A percentile compares a stretch with the other conserved stretches of the same genome.
These are phyloP conservation scores for Psidium guajava DNA, from an alignment of 345 rosid species.

Conservation along the genomic window DNA sequence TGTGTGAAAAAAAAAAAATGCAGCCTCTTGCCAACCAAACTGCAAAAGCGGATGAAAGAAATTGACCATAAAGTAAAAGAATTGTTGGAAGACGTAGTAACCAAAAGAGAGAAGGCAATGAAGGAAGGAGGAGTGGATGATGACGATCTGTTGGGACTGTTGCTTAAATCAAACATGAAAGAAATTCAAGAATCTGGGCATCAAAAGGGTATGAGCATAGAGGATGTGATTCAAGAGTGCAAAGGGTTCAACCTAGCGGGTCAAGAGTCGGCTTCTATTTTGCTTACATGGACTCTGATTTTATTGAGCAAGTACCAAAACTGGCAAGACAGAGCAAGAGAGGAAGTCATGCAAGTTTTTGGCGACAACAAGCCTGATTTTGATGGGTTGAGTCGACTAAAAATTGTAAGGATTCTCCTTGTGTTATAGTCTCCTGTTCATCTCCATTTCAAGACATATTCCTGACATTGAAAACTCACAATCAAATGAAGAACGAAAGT, in stretches of 20 bases:
- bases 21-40: not conserved
- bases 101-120: not conserved
- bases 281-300: not conserved
- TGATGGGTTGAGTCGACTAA: not conserved
- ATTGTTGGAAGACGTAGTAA: not conserved
- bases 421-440: not conserved
- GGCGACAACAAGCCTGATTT: not conserved
- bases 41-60: not conserved
- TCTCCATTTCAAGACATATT: not conserved
- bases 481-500: not conserved
- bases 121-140: not conserved
- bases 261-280: not conserved
- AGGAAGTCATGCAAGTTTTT: not conserved
- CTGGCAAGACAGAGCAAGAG: not conserved
- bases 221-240: not conserved
- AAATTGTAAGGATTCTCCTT: not conserved
- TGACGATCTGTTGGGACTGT: not conserved
- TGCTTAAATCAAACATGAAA: not conserved
- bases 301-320: not conserved
- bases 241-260: not conserved
- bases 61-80: not conserved
- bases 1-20: not conserved
- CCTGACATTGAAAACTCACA: not conserved
- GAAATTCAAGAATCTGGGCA: not conserved
- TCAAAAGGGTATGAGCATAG: not conserved